Evolutionary conservation across 2,329 filamentous ascomycete species (phyloP).

Genomic region (Aspergillus ochraceus): DNA sequence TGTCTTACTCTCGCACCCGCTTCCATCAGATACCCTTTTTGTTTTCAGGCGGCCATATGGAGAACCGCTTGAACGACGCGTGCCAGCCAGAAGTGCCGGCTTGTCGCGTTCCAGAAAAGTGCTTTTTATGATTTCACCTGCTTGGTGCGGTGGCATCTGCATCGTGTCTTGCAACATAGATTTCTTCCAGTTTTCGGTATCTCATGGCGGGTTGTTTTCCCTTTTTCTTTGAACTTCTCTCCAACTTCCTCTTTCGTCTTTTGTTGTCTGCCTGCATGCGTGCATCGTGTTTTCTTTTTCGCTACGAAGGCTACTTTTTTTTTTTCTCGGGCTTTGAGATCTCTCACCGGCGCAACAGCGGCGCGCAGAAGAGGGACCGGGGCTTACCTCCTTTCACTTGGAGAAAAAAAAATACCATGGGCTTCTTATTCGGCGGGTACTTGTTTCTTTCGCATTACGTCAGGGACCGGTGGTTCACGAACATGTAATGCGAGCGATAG

Average conservation of each 20-base stretch:
- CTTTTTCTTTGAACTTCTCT: constrained; percentile 17
- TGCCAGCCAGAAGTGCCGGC: constrained; percentile 39
- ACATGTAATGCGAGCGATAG: constrained; percentile 26
- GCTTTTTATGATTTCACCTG: constrained; percentile 39
- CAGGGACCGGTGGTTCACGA: constrained; percentile 20
- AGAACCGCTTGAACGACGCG: constrained; percentile 40
- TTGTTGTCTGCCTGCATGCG: constrained; percentile 21
- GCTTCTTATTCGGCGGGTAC: constrained; percentile 23
- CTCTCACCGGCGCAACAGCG: constrained; percentile 8
- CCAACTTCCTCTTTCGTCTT: constrained; percentile 7
- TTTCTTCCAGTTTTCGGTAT: constrained; percentile 41
- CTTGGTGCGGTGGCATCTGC: constrained; percentile 41
- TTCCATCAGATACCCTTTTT: constrained; percentile 50
- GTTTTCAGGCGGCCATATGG: constrained; percentile 43
- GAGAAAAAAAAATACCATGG: constrained; percentile 11
- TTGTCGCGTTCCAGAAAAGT: constrained; percentile 40
- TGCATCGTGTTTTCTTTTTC: constrained; percentile 18
- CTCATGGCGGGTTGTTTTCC: constrained; percentile 37
- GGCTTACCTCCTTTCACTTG: neutral
- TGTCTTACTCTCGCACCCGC: constrained; percentile 46
- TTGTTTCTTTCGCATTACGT: constrained; percentile 20
- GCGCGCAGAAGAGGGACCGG: constrained; percentile 12
- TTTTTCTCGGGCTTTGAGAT: constrained; percentile 24
- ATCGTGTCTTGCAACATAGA: constrained; percentile 43
- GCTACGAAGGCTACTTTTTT: constrained; percentile 25